Conservation (phyloP, 1,284 basidiomycete species). For the Heliocybe sulcata region DNA sequence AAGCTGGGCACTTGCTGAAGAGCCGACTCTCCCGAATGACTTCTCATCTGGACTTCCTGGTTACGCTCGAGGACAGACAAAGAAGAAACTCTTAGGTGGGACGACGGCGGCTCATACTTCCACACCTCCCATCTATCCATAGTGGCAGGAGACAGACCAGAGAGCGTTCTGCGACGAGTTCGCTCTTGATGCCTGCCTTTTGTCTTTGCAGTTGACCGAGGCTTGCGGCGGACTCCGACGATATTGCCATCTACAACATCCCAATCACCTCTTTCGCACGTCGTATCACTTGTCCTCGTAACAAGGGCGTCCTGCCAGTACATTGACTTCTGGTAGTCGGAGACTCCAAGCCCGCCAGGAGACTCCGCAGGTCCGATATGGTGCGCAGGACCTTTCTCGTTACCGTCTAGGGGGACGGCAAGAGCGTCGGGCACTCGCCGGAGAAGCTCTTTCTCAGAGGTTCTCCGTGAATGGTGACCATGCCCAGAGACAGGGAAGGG, state of each 20-base stretch:
- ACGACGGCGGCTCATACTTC: slow-evolving; percentile 55
- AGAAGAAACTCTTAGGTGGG: slow-evolving; percentile 39
- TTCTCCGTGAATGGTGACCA: slow-evolving; percentile 63
- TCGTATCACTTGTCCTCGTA: slow-evolving; percentile 45
- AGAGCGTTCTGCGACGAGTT: slow-evolving; percentile 11
- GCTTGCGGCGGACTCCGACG: slow-evolving; percentile 59
- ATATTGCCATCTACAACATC: slow-evolving; percentile 45
- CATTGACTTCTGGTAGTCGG: slow-evolving; percentile 23
- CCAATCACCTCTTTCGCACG: slow-evolving; percentile 72
- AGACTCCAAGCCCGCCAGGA: slow-evolving; percentile 11
- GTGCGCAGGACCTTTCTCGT: slow-evolving; percentile 32
- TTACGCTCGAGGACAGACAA: slow-evolving; percentile 36
- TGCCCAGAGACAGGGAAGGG: slow-evolving; percentile 74
- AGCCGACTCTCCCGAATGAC: slow-evolving; percentile 17
- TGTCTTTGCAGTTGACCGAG: slow-evolving; percentile 34
- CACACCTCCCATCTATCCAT: slow-evolving; percentile 78
- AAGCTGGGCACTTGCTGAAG: slow-evolving; percentile 38
- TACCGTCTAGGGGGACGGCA: slow-evolving; percentile 40
- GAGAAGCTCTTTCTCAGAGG: slow-evolving; percentile 54
- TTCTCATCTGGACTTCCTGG: slow-evolving; percentile 10
- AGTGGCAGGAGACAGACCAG: slow-evolving; percentile 50
- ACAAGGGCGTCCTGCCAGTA: slow-evolving; percentile 51
- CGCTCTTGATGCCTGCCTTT: slow-evolving; percentile 15
- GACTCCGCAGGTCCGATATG: slow-evolving; percentile 33
- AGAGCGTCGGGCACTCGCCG: slow-evolving; percentile 46